Percentiles rank a stretch among this genome's conserved stretches.
Conservation (phyloP, 106 monocot species). For the Platanthera zijinensis region DNA sequence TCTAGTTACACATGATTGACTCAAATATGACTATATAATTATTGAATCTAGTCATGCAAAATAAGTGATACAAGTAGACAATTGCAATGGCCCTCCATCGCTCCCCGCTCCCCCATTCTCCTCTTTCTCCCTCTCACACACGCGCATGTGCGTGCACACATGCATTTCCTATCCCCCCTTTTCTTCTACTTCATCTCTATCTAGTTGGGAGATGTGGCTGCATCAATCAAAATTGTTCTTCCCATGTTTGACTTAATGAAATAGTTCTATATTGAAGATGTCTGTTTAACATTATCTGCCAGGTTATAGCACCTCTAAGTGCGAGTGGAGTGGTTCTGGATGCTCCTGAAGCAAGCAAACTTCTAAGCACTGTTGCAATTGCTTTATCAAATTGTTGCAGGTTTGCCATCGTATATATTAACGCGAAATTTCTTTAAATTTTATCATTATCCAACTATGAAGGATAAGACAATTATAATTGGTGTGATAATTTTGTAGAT, state of each 20-base stretch:
- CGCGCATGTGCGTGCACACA: too few relatives aligned
- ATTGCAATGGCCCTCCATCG: too few relatives aligned
- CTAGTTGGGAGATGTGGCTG: background rate
- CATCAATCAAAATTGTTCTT: background rate
- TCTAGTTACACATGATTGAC: too few relatives aligned
- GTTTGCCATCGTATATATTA: slow-evolving; percentile 19
- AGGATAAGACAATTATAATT: background rate
- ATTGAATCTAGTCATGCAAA: too few relatives aligned
- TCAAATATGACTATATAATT: too few relatives aligned
- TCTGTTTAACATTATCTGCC: slow-evolving; percentile 7
- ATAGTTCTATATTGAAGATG: background rate
- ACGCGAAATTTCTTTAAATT: background rate
- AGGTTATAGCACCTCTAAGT: slow-evolving; percentile 89
- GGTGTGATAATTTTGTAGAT: background rate
- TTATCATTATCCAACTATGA: background rate
- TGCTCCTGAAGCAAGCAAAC: slow-evolving; percentile 87
- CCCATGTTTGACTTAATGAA: background rate
- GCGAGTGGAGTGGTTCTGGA: slow-evolving; percentile 91
- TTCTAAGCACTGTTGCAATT: slow-evolving; percentile 86
- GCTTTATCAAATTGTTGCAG: slow-evolving; percentile 97
- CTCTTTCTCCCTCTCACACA: too few relatives aligned
- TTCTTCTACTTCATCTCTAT: background rate
- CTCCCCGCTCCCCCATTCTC: too few relatives aligned
- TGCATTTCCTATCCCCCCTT: background rate
- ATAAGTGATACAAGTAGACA: too few relatives aligned